A percentile compares a stretch with the other conserved stretches of the same genome.
These are phyloP conservation scores for Aspergillus olivimuriae DNA, from an alignment of 495 filamentous ascomycete species.

Conservation along the genomic window DNA sequence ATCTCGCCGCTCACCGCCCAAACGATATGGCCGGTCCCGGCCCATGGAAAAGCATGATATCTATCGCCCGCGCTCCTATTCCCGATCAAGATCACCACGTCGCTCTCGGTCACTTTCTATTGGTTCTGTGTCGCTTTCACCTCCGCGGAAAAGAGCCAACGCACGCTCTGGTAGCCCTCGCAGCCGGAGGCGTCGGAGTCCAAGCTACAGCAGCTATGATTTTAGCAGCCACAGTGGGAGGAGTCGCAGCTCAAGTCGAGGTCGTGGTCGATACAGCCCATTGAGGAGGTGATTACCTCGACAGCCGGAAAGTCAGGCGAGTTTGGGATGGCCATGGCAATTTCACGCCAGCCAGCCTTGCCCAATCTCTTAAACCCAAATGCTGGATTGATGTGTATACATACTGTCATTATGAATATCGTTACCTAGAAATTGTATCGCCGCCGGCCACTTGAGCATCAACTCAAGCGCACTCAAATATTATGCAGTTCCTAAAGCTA, in stretches of 20 bases:
- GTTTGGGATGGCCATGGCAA: background rate
- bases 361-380: too few species aligned
- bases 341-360: too few species aligned
- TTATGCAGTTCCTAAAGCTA: too few species aligned
- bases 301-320: too few species aligned
- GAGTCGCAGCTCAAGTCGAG: constrained; percentile 38
- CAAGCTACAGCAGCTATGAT: constrained; percentile 49
- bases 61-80: constrained; percentile 43
- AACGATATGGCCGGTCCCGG: constrained; percentile 34
- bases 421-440: too few species aligned
- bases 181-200: constrained; percentile 42
- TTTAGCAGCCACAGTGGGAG: constrained; percentile 40
- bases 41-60: constrained; percentile 40
- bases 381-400: too few species aligned
- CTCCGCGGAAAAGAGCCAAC: constrained; percentile 24
- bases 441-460: too few species aligned
- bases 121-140: constrained; percentile 25
- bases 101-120: constrained; percentile 32
- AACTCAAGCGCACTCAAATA: too few species aligned
- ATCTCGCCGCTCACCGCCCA: constrained; percentile 25
- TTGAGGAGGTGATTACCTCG: constrained; percentile 6
- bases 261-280: constrained; percentile 24
- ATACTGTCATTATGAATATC: too few species aligned
- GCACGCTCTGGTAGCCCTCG: constrained; percentile 25
- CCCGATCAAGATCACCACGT: constrained; percentile 38